phyloP scores from a whole-genome alignment of 192 early-diverging fungal genomes.

The Umbelopsis sp. region DNA sequence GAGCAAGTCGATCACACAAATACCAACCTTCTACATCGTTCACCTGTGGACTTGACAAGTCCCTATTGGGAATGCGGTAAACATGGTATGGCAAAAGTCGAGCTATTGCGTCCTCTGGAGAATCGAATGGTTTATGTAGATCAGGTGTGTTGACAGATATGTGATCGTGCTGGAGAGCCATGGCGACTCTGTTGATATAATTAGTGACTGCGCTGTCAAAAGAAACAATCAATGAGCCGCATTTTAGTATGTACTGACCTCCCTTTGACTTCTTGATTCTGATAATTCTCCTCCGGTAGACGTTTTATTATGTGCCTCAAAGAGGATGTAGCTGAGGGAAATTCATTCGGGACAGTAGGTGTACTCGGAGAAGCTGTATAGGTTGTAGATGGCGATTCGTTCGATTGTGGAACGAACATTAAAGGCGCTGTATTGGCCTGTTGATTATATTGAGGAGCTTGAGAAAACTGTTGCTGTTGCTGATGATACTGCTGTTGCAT shows the following conservation, averaged over 20 bases:
- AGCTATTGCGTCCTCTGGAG: conserved; percentile 60
- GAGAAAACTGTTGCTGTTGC: conserved; percentile 18
- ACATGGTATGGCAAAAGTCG: conserved; percentile 76
- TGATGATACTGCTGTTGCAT: conserved; percentile 26
- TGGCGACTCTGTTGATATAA: conserved; percentile 34
- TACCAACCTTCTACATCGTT: conserved; percentile 35
- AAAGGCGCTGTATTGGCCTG: conserved; percentile 17
- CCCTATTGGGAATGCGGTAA: conserved; percentile 66
- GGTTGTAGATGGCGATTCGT: conserved; percentile 36
- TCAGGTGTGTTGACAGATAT: conserved; percentile 43
- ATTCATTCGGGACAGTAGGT: conserved; percentile 27
- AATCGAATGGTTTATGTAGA: conserved; percentile 64
- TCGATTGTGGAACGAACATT: conserved; percentile 27
- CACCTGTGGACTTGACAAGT: conserved; percentile 41
- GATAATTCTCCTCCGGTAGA: conserved; percentile 33
- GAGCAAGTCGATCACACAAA: neutral
- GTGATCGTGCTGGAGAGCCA: conserved; percentile 58
- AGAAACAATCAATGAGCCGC: neutral
- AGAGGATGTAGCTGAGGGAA: conserved; percentile 26
- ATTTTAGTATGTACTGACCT: conserved; percentile 5
- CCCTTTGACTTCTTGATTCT: conserved; percentile 35
- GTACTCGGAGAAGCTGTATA: conserved; percentile 32
- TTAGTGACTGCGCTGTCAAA: neutral
- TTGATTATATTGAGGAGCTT: conserved; percentile 24
- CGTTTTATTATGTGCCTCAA: conserved; percentile 19